phyloP scores from a whole-genome alignment of 805 yeast genomes.

The Saccharomycodes ludwigii region DNA sequence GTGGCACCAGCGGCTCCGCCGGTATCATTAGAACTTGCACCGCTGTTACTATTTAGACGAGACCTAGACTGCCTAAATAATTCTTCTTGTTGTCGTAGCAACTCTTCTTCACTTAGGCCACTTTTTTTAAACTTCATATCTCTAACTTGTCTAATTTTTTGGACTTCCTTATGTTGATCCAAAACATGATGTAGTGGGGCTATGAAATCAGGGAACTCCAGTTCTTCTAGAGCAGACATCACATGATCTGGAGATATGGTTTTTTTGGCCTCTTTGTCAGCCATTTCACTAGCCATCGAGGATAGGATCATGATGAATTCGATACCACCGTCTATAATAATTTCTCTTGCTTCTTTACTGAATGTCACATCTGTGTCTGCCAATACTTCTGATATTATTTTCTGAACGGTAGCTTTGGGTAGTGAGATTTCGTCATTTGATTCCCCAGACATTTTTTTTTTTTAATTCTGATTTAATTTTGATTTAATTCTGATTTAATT shows the following conservation, averaged over 20 bases:
- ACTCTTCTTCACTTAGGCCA: slow-evolving; percentile 85
- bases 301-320: slow-evolving; percentile 92
- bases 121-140: slow-evolving; percentile 88
- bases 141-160: slow-evolving; percentile 80
- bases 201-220: slow-evolving; percentile 79
- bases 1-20: too few relatives aligned
- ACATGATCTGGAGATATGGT: slow-evolving; percentile 97
- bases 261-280: slow-evolving; percentile 90
- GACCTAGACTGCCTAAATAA: slow-evolving; percentile 70
- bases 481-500: too few relatives aligned
- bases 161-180: slow-evolving; percentile 76
- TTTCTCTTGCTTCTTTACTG: slow-evolving; percentile 88
- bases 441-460: too few relatives aligned
- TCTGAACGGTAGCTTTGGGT: slow-evolving; percentile 82
- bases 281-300: slow-evolving; percentile 89
- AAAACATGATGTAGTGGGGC: slow-evolving; percentile 71
- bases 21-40: slow-evolving; percentile 3
- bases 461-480: too few relatives aligned
- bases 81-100: slow-evolving; percentile 85
- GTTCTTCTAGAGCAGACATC: slow-evolving; percentile 70
- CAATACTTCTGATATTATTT: slow-evolving; percentile 78
- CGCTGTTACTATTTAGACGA: slow-evolving; percentile 36
- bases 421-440: slow-evolving; percentile 13
- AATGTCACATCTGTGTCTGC: slow-evolving; percentile 73
- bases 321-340: slow-evolving; percentile 89